Percentiles rank a stretch among this genome's conserved stretches.
Conservation (phyloP, 2,329 filamentous ascomycete genomes). For the Fusarium concolor region DNA sequence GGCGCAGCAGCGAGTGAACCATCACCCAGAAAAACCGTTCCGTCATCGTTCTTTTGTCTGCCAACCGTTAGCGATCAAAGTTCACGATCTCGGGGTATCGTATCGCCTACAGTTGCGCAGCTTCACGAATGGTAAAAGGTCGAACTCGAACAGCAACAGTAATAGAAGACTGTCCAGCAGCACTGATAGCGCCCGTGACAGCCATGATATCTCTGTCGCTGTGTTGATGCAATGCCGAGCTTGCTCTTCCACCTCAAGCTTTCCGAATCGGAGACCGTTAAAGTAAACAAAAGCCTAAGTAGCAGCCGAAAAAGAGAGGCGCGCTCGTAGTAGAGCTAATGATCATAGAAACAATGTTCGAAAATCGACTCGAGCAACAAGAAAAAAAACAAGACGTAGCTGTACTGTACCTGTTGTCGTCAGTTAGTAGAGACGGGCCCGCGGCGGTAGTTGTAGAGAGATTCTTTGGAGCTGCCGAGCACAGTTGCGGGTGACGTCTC, state of each 20-base stretch:
- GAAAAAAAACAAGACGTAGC: slow-evolving; percentile 46
- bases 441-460: slow-evolving; percentile 9
- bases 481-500: slow-evolving; percentile 43
- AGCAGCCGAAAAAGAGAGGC: slow-evolving; percentile 27
- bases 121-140: slow-evolving; percentile 88
- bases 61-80: slow-evolving; percentile 18
- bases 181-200: slow-evolving; percentile 38
- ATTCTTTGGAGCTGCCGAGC: slow-evolving; percentile 7
- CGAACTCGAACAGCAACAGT: slow-evolving; percentile 74
- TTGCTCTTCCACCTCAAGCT: slow-evolving; percentile 10
- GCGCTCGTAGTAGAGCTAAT: slow-evolving; percentile 19
- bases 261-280: not conserved
- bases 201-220: slow-evolving; percentile 28
- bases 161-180: slow-evolving; percentile 63
- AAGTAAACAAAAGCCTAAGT: slow-evolving; percentile 40
- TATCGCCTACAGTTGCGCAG: slow-evolving; percentile 79
- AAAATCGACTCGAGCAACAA: slow-evolving; percentile 23
- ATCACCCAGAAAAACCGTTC: slow-evolving; percentile 93
- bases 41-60: slow-evolving; percentile 79
- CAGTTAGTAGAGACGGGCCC: slow-evolving; percentile 11
- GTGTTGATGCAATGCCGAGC: not conserved
- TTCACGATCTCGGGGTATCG: not conserved
- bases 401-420: slow-evolving; percentile 27
- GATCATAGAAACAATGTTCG: slow-evolving; percentile 42
- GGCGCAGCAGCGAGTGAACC: slow-evolving; percentile 91